Conservation (phyloP, 768 basidiomycete genomes). For the Postia placenta region DNA sequence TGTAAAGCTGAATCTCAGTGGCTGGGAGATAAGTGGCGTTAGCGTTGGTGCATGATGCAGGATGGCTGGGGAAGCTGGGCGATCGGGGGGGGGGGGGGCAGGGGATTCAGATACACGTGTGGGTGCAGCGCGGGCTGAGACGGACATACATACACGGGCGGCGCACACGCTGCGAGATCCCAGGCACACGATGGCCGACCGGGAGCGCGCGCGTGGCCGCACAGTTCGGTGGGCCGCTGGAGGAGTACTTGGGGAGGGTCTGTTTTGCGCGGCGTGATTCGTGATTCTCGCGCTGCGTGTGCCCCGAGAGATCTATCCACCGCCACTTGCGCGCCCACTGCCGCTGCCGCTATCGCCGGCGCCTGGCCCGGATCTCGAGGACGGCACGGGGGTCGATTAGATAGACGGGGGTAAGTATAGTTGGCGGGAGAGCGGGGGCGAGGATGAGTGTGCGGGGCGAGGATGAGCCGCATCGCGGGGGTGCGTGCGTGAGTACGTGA, state of each 20-base stretch:
- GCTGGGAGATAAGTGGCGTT: neutral
- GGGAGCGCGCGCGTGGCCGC: no score
- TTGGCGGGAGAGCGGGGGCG: neutral
- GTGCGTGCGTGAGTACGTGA: neutral
- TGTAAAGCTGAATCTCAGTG: no score
- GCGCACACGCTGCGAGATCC: neutral
- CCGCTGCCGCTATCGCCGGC: neutral
- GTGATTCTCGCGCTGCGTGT: no score
- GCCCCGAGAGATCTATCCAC: neutral
- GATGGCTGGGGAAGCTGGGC: no score
- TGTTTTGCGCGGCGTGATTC: no score
- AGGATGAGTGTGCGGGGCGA: neutral
- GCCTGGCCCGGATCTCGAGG: neutral
- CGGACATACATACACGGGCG: neutral
- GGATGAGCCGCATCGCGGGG: neutral
- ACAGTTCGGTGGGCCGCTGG: no score
- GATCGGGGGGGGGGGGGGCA: no score
- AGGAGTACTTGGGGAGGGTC: no score
- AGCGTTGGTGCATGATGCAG: neutral
- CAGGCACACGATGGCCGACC: neutral
- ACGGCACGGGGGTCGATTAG: neutral
- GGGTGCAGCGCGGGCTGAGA: slow-evolving; percentile 2
- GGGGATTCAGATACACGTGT: slow-evolving; percentile 1
- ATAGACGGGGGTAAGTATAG: neutral
- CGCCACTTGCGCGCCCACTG: no score